Evolutionary conservation across 2,329 filamentous ascomycete species (phyloP), one percentile per base, ranked within the genome.

Genomic region (Neofusicoccum sp.): DNA sequence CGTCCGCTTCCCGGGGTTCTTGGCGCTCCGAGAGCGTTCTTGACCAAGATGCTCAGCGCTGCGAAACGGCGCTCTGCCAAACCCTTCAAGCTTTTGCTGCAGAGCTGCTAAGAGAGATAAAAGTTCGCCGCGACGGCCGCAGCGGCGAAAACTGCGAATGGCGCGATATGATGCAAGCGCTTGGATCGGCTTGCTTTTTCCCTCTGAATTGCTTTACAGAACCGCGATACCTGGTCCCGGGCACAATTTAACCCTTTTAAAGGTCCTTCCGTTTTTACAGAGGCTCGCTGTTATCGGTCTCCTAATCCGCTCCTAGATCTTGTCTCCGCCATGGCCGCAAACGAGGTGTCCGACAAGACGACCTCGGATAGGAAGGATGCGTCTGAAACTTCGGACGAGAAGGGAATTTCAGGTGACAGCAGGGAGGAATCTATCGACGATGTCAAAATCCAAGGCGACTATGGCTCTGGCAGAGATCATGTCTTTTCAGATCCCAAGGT

Each of bases 401-500:
- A 56, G 31, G 43, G 36, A 7, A 7, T 31, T 6, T 11, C 52
- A 4, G 41, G 41, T 12, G 54, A 58, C 2, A 58, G 54, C 41
- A 58, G 41, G 45, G 54, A 58, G 5, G 54, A 58, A 1, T 58
- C 54, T 1, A 29, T 58, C 41, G 9, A 16, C 41, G 54, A 58
- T 36, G 39, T 58, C 33, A 39, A 58, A 11, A 28, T 45, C 33
- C 41, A 58, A n/a, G 54, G 54, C 0, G 54, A 58, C 41, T 58
- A 58, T 9, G 54, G 54, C 1, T 58, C 54, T 1, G 54, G 54
- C 2, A 47, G 54, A 41, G 48, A 62, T 6, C 63, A 64, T 14
- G 22, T 29, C 22, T 87, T 87, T 67, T 75, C 79, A 0, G 82
- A 86, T 56, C 79, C 82, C 2, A 75, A 77, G 3, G 75, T 83